Evolutionary conservation across 345 rosid species (phyloP).

Genomic region (Eutrema yunnanense): DNA sequence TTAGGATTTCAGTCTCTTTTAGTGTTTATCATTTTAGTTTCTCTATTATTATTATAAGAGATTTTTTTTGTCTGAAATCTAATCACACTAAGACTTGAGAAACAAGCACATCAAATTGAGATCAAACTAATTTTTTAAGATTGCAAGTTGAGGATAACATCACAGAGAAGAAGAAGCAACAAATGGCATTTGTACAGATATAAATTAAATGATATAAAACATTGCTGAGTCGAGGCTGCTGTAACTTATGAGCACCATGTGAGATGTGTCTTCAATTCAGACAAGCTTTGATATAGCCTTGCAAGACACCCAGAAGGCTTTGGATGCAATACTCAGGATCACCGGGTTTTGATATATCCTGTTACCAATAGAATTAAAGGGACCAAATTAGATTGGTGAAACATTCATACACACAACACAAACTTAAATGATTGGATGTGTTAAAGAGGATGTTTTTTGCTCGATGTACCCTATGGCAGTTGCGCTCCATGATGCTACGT

Average conservation of each 20-base stretch:
- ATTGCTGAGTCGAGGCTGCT: slow-evolving; percentile 11
- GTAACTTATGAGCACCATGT: slow-evolving; percentile 5
- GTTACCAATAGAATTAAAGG: neutral
- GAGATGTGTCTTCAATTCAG: slow-evolving; percentile 33
- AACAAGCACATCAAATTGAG: neutral
- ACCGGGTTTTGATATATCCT: slow-evolving; percentile 96
- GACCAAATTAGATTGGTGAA: neutral
- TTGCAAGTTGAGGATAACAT: neutral
- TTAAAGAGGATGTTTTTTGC: neutral
- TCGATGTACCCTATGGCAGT: slow-evolving; percentile 71
- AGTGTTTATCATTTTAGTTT: neutral
- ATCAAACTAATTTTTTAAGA: slow-evolving; percentile 11
- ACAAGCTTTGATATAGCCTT: slow-evolving; percentile 79
- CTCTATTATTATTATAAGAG: neutral
- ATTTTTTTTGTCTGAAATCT: neutral
- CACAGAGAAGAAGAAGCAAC: neutral
- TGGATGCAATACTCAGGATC: slow-evolving; percentile 63
- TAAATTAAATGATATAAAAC: slow-evolving; percentile 19
- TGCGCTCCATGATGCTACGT: slow-evolving; percentile 98
- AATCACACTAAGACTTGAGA: neutral
- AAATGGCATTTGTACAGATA: slow-evolving; percentile 16
- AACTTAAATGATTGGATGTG: neutral
- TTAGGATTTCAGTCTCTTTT: neutral
- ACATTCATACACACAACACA: neutral
- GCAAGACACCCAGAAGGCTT: slow-evolving; percentile 89